A percentile compares a stretch with the other conserved stretches of the same genome.
These are phyloP conservation scores for Calonectria leucothoes DNA, from an alignment of 2,329 filamentous ascomycete species.

Conservation along the genomic window DNA sequence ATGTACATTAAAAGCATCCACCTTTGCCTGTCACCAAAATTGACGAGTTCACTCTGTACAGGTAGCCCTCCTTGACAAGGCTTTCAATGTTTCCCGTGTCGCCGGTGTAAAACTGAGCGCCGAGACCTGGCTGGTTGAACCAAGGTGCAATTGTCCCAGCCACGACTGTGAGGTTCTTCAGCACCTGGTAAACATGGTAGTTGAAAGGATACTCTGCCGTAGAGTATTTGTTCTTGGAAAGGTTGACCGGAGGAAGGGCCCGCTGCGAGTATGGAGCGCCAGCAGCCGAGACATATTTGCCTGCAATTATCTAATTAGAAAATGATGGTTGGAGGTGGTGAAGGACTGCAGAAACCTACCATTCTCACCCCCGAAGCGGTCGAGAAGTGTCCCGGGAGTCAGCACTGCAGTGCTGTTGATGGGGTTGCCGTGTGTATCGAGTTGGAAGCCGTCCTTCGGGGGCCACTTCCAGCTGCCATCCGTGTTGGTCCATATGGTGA, in stretches of 20 bases:
- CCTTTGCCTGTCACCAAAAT: constrained; percentile 27
- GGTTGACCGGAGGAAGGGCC: constrained; percentile 58
- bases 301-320: constrained; percentile 25
- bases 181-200: constrained; percentile 61
- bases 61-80: constrained; percentile 31
- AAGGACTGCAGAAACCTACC: constrained; percentile 40
- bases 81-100: constrained; percentile 35
- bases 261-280: constrained; percentile 60
- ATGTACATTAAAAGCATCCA: not conserved
- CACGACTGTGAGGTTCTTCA: constrained; percentile 50
- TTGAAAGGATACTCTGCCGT: constrained; percentile 55
- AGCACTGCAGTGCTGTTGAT: constrained; percentile 57
- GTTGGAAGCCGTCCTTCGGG: constrained; percentile 53
- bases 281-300: constrained; percentile 53
- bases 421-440: constrained; percentile 46
- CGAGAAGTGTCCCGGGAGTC: constrained; percentile 54
- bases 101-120: constrained; percentile 48
- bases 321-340: not conserved
- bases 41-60: constrained; percentile 27
- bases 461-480: constrained; percentile 51
- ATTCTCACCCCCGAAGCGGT: constrained; percentile 60
- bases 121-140: constrained; percentile 63
- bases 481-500: constrained; percentile 47
- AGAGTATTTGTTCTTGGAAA: constrained; percentile 48
- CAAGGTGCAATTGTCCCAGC: constrained; percentile 60